Conservation (phyloP, 2,329 filamentous ascomycete species). For the Fusarium musae region DNA sequence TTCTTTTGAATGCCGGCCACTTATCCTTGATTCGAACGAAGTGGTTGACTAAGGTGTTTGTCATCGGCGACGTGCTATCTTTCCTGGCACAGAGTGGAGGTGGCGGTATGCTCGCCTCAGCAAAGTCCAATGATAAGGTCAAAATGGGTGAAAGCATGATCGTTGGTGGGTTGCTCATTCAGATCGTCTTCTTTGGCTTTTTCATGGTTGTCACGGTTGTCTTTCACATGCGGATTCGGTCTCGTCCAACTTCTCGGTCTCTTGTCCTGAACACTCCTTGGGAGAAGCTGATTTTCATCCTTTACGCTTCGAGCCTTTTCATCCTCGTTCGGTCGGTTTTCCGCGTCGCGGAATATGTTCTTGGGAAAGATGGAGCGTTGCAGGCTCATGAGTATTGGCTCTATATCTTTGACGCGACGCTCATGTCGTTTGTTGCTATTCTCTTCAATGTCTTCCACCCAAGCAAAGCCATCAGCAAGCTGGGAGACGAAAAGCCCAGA, state of each 20-base stretch:
- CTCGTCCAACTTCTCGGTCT: slow-evolving; percentile 20
- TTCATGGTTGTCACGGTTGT: slow-evolving; percentile 60
- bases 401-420: slow-evolving; percentile 51
- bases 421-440: slow-evolving; percentile 47
- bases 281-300: slow-evolving; percentile 43
- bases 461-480: slow-evolving; percentile 30
- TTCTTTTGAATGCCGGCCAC: slow-evolving; percentile 50
- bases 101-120: slow-evolving; percentile 37
- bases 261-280: slow-evolving; percentile 42
- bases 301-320: slow-evolving; percentile 43
- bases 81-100: slow-evolving; percentile 49
- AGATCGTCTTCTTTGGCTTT: slow-evolving; percentile 64
- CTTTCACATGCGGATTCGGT: slow-evolving; percentile 53
- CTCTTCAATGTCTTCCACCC: slow-evolving; percentile 42
- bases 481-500: slow-evolving; percentile 7
- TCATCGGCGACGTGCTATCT: slow-evolving; percentile 59
- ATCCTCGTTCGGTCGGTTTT: slow-evolving; percentile 56
- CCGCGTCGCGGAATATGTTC: slow-evolving; percentile 55
- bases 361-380: slow-evolving; percentile 48
- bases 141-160: slow-evolving; percentile 58
- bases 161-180: slow-evolving; percentile 62
- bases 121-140: slow-evolving; percentile 37
- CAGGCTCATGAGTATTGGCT: slow-evolving; percentile 49
- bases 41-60: slow-evolving; percentile 62
- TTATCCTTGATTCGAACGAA: slow-evolving; percentile 54